Base-by-base conservation (phyloP, 768 basidiomycete genomes). In the Kwoniella sp. region DNA sequence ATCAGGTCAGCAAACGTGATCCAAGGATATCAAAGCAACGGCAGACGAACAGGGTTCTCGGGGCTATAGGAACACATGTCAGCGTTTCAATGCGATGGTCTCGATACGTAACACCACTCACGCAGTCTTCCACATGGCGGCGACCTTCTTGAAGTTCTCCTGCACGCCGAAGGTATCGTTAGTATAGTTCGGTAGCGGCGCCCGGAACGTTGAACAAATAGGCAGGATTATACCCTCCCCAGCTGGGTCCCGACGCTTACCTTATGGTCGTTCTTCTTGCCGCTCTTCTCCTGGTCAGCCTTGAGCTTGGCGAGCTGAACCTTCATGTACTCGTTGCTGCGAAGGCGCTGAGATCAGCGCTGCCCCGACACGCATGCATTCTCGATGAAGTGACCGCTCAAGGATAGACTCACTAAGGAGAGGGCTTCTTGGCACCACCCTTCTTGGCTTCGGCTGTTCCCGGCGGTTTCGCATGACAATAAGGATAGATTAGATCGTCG, bases 281-380 rank as follows among this genome's bases (percentile, higher is more conserved):
- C 66, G 23, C 62, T 33, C 56, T 69, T 69, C 56, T 66, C 64
- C 41, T 63, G 52, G 32, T 70, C 68, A 19, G 60, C 65, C 63
- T 67, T 70, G 61, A 70, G 62, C 55, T 70, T 67, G 49, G 65
- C 68, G 53, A 70, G 68, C 42, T 67, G 62, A 44, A 67, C 63
- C 57, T 70, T 70, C 68, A 70, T 70, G 68, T 62, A 70, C 28
- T 60, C 58, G 56, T 70, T 67, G 65, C 68, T 70, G 55, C 15
- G n/a, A 36, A 23, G n/a, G 23, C 15, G 34, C 34, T 15, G 15
- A 36, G 15, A n/a, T 15, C 7, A 36, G 34, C 34, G 34, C 15
- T 6, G n/a, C n/a, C n/a, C n/a, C n/a, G n/a, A n/a, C n/a, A n/a
- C n/a, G n/a, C n/a, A n/a, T n/a, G n/a, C n/a, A n/a, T n/a, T n/a